These are phyloP conservation scores for Hanseniaspora osmophila DNA, from an alignment of 805 yeast species.

Conservation along the genomic window DNA sequence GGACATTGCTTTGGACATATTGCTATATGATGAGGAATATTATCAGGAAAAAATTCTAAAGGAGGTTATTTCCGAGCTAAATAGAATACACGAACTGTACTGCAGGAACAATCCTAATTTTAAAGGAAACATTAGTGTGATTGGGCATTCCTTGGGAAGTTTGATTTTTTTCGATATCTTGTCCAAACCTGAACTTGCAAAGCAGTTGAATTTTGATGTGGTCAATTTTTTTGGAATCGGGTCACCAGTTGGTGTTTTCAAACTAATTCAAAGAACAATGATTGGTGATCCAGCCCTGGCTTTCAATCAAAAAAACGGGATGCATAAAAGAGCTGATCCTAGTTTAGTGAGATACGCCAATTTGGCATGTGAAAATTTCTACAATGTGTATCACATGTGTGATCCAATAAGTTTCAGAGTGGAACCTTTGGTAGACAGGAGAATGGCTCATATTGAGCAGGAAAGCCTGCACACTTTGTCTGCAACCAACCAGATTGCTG, in stretches of 20 bases:
- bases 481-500: slow-evolving; percentile 15
- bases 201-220: slow-evolving; percentile 49
- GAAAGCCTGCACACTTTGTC: slow-evolving; percentile 16
- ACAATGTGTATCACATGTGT: slow-evolving; percentile 77
- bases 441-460: slow-evolving; percentile 15
- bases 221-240: slow-evolving; percentile 72
- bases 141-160: slow-evolving; percentile 90
- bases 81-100: slow-evolving; percentile 45
- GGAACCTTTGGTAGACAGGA: slow-evolving; percentile 56
- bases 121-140: slow-evolving; percentile 65
- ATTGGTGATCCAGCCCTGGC: slow-evolving; percentile 25
- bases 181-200: slow-evolving; percentile 21
- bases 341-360: slow-evolving; percentile 29
- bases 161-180: slow-evolving; percentile 70
- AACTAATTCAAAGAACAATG: slow-evolving; percentile 50
- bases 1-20: slow-evolving; percentile 72
- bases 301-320: background rate
- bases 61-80: slow-evolving; percentile 50
- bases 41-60: slow-evolving; percentile 48
- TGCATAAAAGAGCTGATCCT: slow-evolving; percentile 1
- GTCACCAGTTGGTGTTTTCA: slow-evolving; percentile 81
- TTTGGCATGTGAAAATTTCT: slow-evolving; percentile 41
- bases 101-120: slow-evolving; percentile 52
- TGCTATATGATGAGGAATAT: slow-evolving; percentile 62
- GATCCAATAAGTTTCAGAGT: slow-evolving; percentile 85